Percentiles rank a stretch among this genome's conserved stretches.
Conservation (phyloP, 2,329 filamentous ascomycete species). For the Penicillium nordicum region DNA sequence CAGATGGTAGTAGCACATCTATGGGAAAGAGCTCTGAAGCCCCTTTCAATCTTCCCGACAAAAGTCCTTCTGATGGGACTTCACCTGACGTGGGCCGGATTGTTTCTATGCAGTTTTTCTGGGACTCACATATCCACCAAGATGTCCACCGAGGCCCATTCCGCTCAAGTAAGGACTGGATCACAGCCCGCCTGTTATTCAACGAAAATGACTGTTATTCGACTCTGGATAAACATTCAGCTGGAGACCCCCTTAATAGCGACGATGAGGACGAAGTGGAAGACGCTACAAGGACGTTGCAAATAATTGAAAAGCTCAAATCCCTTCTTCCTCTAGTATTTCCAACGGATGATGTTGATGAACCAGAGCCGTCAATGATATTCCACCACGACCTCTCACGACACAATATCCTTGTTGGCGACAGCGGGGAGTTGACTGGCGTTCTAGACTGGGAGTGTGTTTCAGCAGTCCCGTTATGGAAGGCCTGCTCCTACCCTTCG, state of each 20-base stretch:
- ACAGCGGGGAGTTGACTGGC: slow-evolving; percentile 11
- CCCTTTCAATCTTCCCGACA: not conserved
- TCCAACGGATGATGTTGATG: not conserved
- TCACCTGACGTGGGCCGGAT: slow-evolving; percentile 10
- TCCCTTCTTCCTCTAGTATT: slow-evolving; percentile 7
- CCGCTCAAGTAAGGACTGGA: slow-evolving; percentile 12
- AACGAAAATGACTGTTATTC: slow-evolving; percentile 10
- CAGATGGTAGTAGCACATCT: not conserved
- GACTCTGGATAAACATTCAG: slow-evolving; percentile 1
- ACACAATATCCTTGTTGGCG: slow-evolving; percentile 16
- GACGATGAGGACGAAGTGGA: slow-evolving; percentile 13
- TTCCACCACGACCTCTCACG: slow-evolving; percentile 14
- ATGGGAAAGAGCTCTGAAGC: too few relatives aligned
- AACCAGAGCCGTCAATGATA: slow-evolving; percentile 12
- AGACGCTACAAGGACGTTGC: slow-evolving; percentile 9
- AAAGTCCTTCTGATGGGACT: not conserved
- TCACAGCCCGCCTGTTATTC: slow-evolving; percentile 9
- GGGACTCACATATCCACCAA: slow-evolving; percentile 9
- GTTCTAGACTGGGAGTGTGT: slow-evolving; percentile 22
- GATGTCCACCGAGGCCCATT: slow-evolving; percentile 16
- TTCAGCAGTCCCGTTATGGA: slow-evolving; percentile 18
- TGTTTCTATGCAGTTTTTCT: slow-evolving; percentile 17
- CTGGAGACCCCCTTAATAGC: slow-evolving; percentile 6
- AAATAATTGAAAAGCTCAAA: slow-evolving; percentile 6
- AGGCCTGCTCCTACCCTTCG: slow-evolving; percentile 10